These are phyloP conservation scores for Volvox carteri DNA, from an alignment of 163 green algal species.

Conservation along the genomic window DNA sequence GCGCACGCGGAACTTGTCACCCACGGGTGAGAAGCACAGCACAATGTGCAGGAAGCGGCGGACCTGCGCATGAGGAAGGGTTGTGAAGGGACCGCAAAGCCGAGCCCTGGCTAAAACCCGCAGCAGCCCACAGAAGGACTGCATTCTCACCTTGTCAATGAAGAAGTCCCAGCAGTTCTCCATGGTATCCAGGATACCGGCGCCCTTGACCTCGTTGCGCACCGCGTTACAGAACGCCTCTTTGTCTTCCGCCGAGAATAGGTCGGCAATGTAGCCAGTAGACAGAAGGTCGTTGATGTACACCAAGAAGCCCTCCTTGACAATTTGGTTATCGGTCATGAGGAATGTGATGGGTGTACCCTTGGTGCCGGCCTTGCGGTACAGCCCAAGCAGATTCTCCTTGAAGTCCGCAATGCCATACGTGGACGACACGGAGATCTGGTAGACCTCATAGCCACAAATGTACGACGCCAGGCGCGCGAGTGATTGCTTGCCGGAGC, in stretches of 20 bases:
- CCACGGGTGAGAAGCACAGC: slow-evolving; percentile 95
- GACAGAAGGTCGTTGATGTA: slow-evolving; percentile 95
- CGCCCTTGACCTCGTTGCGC: slow-evolving; percentile 87
- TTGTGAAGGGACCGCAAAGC: too few relatives aligned
- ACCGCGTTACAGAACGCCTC: slow-evolving; percentile 91
- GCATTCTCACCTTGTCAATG: slow-evolving; percentile 86
- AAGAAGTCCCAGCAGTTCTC: slow-evolving; percentile 96
- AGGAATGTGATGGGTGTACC: slow-evolving; percentile 79
- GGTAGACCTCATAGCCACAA: slow-evolving; percentile 74
- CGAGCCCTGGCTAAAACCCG: too few relatives aligned
- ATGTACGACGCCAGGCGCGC: slow-evolving; percentile 79
- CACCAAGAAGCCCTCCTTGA: slow-evolving; percentile 89
- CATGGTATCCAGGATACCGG: slow-evolving; percentile 87
- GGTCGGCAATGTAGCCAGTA: slow-evolving; percentile 88
- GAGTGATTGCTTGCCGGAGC: slow-evolving; percentile 72
- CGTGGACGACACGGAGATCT: slow-evolving; percentile 82
- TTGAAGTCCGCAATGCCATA: slow-evolving; percentile 81
- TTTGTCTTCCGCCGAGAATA: slow-evolving; percentile 91
- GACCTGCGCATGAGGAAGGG: slow-evolving; percentile 55
- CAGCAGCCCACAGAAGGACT: too few relatives aligned
- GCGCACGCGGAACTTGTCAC: slow-evolving; percentile 90
- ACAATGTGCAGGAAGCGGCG: slow-evolving; percentile 92
- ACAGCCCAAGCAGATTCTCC: slow-evolving; percentile 81
- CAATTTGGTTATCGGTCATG: slow-evolving; percentile 85
- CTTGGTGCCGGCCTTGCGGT: slow-evolving; percentile 72